phyloP scores from a whole-genome alignment of 768 basidiomycete species.

The Termitomyces heimii region DNA sequence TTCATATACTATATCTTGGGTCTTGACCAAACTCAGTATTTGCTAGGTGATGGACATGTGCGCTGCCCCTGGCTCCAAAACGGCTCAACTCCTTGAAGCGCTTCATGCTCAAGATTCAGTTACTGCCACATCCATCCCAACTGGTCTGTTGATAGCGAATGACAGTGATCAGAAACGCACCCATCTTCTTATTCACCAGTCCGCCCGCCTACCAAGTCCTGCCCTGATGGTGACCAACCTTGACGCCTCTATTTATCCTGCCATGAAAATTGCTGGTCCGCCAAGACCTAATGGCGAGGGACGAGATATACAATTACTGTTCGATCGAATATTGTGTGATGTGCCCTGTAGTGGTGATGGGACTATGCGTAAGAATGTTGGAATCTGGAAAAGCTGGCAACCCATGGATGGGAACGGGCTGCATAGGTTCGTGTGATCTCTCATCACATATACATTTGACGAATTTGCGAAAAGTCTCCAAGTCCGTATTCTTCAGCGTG shows the following conservation, averaged over 20 bases:
- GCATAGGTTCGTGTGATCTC: constrained; percentile 53
- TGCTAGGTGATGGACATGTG: constrained; percentile 91
- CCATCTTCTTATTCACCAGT: constrained; percentile 95
- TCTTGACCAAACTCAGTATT: neutral
- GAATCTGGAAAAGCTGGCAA: constrained; percentile 93
- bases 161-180: constrained; percentile 93
- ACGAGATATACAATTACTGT: constrained; percentile 52
- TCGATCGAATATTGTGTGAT: constrained; percentile 93
- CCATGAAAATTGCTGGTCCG: constrained; percentile 45
- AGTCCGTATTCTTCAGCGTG: constrained; percentile 85
- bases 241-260: constrained; percentile 85
- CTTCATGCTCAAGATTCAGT: constrained; percentile 74
- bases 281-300: constrained; percentile 24
- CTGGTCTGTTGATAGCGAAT: constrained; percentile 90
- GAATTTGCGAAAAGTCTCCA: constrained; percentile 57
- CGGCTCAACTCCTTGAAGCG: constrained; percentile 93
- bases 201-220: constrained; percentile 88
- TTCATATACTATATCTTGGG: neutral
- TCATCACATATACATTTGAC: neutral
- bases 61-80: constrained; percentile 97
- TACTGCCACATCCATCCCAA: constrained; percentile 61
- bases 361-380: constrained; percentile 89
- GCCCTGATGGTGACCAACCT: constrained; percentile 94
- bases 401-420: constrained; percentile 86
- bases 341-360: constrained; percentile 99